phyloP scores from a whole-genome alignment of 192 early-diverging fungal genomes.

The Allomyces macrogynus region DNA sequence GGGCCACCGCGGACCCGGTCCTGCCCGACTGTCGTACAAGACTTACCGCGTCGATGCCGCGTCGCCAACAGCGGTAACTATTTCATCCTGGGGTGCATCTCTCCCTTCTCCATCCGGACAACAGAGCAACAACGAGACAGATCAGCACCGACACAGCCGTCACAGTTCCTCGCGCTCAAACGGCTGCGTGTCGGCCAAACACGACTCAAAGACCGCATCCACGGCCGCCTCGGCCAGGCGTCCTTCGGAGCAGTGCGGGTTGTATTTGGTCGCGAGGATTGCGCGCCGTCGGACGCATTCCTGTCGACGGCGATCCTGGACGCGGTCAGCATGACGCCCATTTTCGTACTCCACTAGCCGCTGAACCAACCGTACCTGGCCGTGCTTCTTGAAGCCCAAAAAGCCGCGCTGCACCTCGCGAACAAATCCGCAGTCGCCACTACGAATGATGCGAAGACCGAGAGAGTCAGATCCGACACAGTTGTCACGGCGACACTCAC shows the following conservation, averaged over 20 bases:
- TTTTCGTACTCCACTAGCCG: background rate
- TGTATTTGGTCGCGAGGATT: conserved; percentile 16
- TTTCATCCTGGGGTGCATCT: no score
- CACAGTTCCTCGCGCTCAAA: conserved; percentile 12
- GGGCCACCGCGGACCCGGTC: no score
- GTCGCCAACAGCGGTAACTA: no score
- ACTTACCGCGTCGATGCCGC: no score
- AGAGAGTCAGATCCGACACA: background rate
- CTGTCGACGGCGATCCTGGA: background rate
- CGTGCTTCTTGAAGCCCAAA: background rate
- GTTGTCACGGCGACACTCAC: background rate
- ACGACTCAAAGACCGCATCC: conserved; percentile 17
- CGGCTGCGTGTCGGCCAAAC: conserved; percentile 25
- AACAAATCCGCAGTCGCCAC: background rate
- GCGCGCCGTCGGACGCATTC: conserved; percentile 24
- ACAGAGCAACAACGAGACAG: no score
- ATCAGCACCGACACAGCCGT: no score
- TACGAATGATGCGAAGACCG: background rate
- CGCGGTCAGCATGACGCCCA: background rate
- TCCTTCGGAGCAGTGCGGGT: conserved; percentile 14
- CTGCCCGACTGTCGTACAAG: no score
- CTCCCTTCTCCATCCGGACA: no score
- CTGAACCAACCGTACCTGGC: no score
- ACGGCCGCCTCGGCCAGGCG: conserved; percentile 25
- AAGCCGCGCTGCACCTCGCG: background rate